Base-by-base conservation (phyloP, 2,329 filamentous ascomycete species). In the Coniochaeta hoffmannii region DNA sequence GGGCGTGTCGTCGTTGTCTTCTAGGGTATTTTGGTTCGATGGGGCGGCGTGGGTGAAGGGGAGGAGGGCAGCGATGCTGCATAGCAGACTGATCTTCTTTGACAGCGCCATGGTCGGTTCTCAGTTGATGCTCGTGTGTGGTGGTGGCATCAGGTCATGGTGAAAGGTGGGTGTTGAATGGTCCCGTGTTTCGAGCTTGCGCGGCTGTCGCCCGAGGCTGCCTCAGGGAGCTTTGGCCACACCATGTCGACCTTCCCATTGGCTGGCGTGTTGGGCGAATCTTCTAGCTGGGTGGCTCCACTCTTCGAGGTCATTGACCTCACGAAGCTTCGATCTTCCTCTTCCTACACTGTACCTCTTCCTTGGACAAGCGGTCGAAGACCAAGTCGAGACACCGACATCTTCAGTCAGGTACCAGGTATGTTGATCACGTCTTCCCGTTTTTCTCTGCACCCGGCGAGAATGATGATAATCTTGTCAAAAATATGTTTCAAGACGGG, bases 1-100 rank as follows among this genome's bases (percentile, higher is more conserved):
- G 3, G 89, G 90, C n/a, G 81, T 85, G 62, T 85, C 81, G 65
- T 78, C 70, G 51, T 74, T 64, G 38, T 76, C 70, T 28, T 72
- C 71, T 60, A 70, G 60, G 12, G 56, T 53, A 53, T 51, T 46
- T 10, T 49, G 55, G 35, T 63, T 59, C 53, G 22, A 19, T 9
- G 61, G 57, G 32, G 68, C 60, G 36, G 69, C 69, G n/a, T 71
- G 61, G 35, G 68, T 64, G 24, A 67, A 61, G 54, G 66, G 62
- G 51, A 73, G 61, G 28, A 69, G 60, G 41, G 64, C 68, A 55
- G 66, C 70, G 46, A 67, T 59, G 8, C 65, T 62, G 53, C 68
- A 55, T 14, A 69, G 58, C 51, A 66, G 61, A 60, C 59, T 59
- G 24, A 67, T 34, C 4, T 63, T 59, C 11, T 56, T 62, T 4